Base-by-base conservation (phyloP, 2,329 filamentous ascomycete species). In the Fulvia fulva region DNA sequence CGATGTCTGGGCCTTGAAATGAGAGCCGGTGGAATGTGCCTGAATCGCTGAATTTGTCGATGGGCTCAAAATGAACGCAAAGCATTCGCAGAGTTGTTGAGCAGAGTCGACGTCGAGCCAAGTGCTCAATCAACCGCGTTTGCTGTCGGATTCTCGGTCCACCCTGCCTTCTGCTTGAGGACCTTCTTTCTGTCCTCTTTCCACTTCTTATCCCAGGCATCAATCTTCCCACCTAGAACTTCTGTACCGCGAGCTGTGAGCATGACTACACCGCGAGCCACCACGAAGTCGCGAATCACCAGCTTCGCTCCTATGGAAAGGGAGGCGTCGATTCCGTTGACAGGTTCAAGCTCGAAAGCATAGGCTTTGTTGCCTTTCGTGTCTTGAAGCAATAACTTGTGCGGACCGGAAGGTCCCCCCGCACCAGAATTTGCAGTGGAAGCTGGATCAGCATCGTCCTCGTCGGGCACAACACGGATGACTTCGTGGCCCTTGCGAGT, bases 211-310 rank as follows among this genome's bases (percentile, higher is more conserved):
- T 97, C 90, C 80, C 91, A 84, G 0, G 78, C 79, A 55, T 97
- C 91, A 46, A 97, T 82, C 76, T 90, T 95, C 0, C 94, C 94
- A 1, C 94, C 94, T n/a, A 97, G 74, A 1, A 96, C 70, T n/a
- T 83, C 80, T 55, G 85, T 87, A 57, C 74, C 85, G 1, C 76
- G 77, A 1, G 90, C 86, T 62, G 91, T 87, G 21, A 99, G 77
- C 73, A 97, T 76, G n/a, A 96, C 68, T 51, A 89, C 82, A 0
- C 91, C 94, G 56, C 93, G 81, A 5, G 89, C 84, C 2, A 95
- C 84, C 5, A 85, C 79, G 2, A 83, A 81, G 62, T 85, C 80
- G 64, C 79, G 85, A 51, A 99, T 73, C 43, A 96, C 67, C 23
- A 97, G 53, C 65, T 99, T 99, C 65, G 87, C 82, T 1, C 94